Base-by-base conservation (phyloP, 495 filamentous ascomycete species). In the Annulohypoxylon nitens region DNA sequence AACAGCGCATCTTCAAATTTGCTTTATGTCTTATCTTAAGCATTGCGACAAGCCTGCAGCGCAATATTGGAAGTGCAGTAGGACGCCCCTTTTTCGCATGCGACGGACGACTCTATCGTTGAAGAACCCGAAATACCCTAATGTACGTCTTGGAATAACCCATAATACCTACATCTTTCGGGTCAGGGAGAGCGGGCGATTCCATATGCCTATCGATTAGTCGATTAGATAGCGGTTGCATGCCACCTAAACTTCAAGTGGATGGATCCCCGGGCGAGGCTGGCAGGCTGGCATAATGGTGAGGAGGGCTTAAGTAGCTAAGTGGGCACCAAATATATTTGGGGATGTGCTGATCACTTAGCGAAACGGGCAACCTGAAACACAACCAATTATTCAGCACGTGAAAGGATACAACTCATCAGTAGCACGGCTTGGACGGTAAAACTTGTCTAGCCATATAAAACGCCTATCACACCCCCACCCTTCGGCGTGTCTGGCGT, bases 351-450 rank as follows among this genome's bases (percentile, higher is more conserved):
- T 25, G 71, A 74, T 74, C 71, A 14, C 25, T 20, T 18, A 59
- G 50, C 25, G 50, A 74, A 70, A 70, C 14, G 47, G 16, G 67
- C 43, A 23, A 70, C 63, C 63, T 74, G 71, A 74, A 74, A 74
- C 71, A 14, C 34, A 26, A n/a, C 53, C 53, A 70, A 70, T 67
- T 65, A 70, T 64, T 43, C 45, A 55, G 53, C 57, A 66, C 61
- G 62, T 66, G 69, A 55, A 55, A 66, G 47, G 33, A 57, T 69
- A 69, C 66, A 54, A 62, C 58, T 3, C 48, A 58, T 33, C 33
- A 45, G 45, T 60, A 68, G 8, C 30, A 60, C 39, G 53, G 45
- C 33, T 61, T 61, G 3, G 47, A 60, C 23, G 41, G 20, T 64
- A 30, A 48, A 64, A 50, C 41, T 59, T 53, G 26, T 11, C 12